phyloP scores from a whole-genome alignment of 176 grass and related monocot genomes.

The Cocos nucifera region DNA sequence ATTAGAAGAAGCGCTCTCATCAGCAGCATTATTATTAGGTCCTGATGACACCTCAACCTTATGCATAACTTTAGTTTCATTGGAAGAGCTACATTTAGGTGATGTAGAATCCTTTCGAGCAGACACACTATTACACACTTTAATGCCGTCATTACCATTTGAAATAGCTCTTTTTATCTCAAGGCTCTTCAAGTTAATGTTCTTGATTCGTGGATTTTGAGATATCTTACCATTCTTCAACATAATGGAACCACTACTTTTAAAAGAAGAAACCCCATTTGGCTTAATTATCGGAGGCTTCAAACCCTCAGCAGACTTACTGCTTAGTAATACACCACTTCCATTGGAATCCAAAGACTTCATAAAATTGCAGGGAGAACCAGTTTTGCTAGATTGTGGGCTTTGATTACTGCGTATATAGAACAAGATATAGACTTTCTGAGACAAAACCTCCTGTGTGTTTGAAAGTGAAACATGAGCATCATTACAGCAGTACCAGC shows the following conservation, averaged over 20 bases:
- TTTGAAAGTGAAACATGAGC: conserved; percentile 77
- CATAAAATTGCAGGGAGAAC: conserved; percentile 45
- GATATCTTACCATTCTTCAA: conserved; percentile 57
- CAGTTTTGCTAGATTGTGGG: conserved; percentile 57
- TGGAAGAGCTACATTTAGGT: conserved; percentile 15
- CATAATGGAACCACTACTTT: conserved; percentile 12
- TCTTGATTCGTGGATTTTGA: conserved; percentile 52
- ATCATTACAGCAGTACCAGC: conserved; percentile 98
- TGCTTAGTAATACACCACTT: conserved; percentile 27
- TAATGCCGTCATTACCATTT: conserved; percentile 41
- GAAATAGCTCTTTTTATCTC: conserved; percentile 35
- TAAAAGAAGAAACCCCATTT: conserved; percentile 43
- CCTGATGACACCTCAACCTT: conserved; percentile 22
- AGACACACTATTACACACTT: conserved; percentile 31
- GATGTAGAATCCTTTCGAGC: conserved; percentile 8
- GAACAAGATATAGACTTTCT: conserved; percentile 99
- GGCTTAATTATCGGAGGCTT: conserved; percentile 49
- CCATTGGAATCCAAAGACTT: conserved; percentile 64
- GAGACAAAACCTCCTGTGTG: conserved; percentile 78
- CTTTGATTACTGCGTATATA: conserved; percentile 64
- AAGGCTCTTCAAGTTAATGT: conserved; percentile 59
- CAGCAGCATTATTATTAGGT: conserved; percentile 16
- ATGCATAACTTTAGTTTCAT: conserved; percentile 16
- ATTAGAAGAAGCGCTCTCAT: conserved; percentile 17
- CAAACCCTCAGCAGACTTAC: conserved; percentile 28